A percentile compares a stretch with the other conserved stretches of the same genome.
Evolutionary conservation across 345 rosid species (phyloP).

Genomic region (Heritiera fomes): DNA sequence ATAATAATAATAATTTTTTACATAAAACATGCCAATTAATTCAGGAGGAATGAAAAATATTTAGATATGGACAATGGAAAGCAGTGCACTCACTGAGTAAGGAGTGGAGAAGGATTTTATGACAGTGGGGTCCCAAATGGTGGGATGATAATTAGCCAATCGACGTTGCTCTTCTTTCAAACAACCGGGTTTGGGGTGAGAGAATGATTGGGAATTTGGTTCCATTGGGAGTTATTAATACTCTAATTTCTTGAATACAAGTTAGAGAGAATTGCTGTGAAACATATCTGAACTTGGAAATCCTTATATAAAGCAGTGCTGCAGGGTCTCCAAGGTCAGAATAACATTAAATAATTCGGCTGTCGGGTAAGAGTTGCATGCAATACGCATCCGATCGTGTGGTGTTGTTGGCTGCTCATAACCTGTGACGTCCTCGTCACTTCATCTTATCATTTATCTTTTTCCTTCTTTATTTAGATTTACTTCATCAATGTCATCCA

Average conservation of each 20-base stretch:
- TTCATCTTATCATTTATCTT: no score
- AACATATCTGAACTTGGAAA: not conserved
- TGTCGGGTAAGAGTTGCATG: not conserved
- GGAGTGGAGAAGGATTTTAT: conserved; percentile 9
- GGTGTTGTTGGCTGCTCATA: no score
- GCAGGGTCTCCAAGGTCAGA: not conserved
- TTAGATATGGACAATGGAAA: not conserved
- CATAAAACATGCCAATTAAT: not conserved
- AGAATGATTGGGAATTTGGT: not conserved
- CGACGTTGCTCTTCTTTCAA: not conserved
- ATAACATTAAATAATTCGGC: not conserved
- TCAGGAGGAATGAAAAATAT: no score
- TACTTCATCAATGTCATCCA: no score
- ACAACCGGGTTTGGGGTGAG: not conserved
- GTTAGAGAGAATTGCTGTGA: not conserved
- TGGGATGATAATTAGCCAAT: conserved; percentile 8
- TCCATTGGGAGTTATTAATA: not conserved
- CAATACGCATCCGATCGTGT: no score
- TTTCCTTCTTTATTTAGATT: no score
- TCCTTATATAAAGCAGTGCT: not conserved
- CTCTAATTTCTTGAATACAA: not conserved
- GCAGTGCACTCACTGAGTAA: not conserved
- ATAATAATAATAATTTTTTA: no score
- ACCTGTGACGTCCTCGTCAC: no score
- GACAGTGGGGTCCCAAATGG: conserved; percentile 1